Percentiles rank a stretch among this genome's conserved stretches.
phyloP scores from a whole-genome alignment of 106 monocot genomes.

The Agapanthus africanus region DNA sequence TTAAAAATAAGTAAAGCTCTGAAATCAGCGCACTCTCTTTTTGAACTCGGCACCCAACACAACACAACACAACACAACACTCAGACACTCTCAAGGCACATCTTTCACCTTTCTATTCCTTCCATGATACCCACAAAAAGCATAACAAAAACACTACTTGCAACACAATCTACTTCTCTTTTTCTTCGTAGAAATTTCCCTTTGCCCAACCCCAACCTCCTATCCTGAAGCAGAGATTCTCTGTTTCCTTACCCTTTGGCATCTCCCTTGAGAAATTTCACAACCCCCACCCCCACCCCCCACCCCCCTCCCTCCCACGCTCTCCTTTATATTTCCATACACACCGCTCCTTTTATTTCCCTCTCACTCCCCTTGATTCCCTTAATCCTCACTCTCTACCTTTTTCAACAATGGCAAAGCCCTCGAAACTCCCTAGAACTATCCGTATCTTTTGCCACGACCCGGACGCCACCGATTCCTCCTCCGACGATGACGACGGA shows the following conservation, averaged over 20 bases:
- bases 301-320: neutral
- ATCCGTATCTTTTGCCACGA: slow-evolving; percentile 46
- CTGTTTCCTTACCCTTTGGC: too few relatives aligned
- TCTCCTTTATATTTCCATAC: too few relatives aligned
- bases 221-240: too few relatives aligned
- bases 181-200: neutral
- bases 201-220: neutral
- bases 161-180: neutral
- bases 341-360: too few relatives aligned
- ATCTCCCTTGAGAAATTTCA: too few relatives aligned
- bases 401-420: neutral
- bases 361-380: neutral
- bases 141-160: neutral
- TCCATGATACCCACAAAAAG: neutral
- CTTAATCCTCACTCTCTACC: neutral
- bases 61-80: too few relatives aligned
- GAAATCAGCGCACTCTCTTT: too few relatives aligned
- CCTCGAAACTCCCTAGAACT: slow-evolving; percentile 9
- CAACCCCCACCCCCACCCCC: too few relatives aligned
- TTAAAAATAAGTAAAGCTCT: neutral
- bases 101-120: neutral
- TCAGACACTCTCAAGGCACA: neutral
- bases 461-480: too few relatives aligned
- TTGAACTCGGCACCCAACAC: too few relatives aligned
- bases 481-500: slow-evolving; percentile 68